A percentile compares a stretch with the other conserved stretches of the same genome.
phyloP scores from a whole-genome alignment of 2,329 filamentous ascomycete species.

The Rugonectria rugulosa region DNA sequence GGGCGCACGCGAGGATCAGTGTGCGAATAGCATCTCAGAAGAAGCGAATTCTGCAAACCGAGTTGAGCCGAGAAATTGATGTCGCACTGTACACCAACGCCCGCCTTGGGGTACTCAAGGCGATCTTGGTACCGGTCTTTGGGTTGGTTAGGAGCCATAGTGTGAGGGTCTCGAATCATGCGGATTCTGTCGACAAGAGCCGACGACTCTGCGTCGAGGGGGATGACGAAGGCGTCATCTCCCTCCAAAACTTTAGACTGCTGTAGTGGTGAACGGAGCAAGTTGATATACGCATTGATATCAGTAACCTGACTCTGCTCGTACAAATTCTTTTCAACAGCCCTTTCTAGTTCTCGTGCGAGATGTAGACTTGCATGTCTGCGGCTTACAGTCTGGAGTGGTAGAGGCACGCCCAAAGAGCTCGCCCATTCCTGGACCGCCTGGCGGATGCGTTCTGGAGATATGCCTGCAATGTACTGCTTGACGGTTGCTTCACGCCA shows the following conservation, averaged over 20 bases:
- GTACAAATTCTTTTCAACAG: conserved; percentile 58
- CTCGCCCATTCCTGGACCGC: conserved; percentile 42
- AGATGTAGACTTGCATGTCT: conserved; percentile 65
- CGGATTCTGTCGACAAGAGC: conserved; percentile 53
- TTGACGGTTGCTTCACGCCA: conserved; percentile 39
- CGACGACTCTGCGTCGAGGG: conserved; percentile 44
- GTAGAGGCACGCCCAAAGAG: conserved; percentile 22
- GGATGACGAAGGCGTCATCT: conserved; percentile 43
- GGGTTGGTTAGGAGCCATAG: conserved; percentile 57
- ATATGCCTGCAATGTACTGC: conserved; percentile 63
- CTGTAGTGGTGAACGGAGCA: conserved; percentile 54
- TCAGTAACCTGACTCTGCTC: conserved; percentile 42
- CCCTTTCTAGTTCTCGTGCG: conserved; percentile 62
- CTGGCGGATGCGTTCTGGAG: conserved; percentile 53
- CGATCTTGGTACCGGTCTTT: conserved; percentile 63
- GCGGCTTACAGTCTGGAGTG: conserved; percentile 53
- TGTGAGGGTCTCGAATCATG: conserved; percentile 57
- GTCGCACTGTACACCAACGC: conserved; percentile 86
- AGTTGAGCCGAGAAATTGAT: conserved; percentile 91
- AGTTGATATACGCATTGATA: conserved; percentile 57
- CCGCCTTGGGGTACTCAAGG: conserved; percentile 79
- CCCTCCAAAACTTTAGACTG: background rate
- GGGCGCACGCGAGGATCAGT: conserved; percentile 80
- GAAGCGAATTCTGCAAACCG: conserved; percentile 81
- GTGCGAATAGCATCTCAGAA: conserved; percentile 83